These are phyloP conservation scores for Lachancea dasiensis DNA, from an alignment of 805 yeast genomes.

Conservation along the genomic window DNA sequence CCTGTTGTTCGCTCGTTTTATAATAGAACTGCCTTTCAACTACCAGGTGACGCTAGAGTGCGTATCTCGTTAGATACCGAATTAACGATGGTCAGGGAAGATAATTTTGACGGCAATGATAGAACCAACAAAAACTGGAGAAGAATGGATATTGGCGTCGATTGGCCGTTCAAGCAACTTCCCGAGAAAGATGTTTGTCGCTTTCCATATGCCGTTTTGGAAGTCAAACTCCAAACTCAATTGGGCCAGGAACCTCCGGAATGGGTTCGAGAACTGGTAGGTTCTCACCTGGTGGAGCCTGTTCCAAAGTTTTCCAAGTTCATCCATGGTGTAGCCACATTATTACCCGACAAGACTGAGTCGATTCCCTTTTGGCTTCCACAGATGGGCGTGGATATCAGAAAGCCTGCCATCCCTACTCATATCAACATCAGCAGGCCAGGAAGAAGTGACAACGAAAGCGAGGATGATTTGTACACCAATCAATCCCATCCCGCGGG, in stretches of 20 bases:
- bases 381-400: slow-evolving; percentile 92
- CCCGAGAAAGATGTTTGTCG: slow-evolving; percentile 81
- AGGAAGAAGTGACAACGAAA: slow-evolving; percentile 22
- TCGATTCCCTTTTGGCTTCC: slow-evolving; percentile 96
- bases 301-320: slow-evolving; percentile 97
- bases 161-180: slow-evolving; percentile 87
- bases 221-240: slow-evolving; percentile 95
- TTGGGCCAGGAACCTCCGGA: slow-evolving; percentile 98
- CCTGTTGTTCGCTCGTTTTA: slow-evolving; percentile 96
- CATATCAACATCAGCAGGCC: slow-evolving; percentile 42
- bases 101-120: slow-evolving; percentile 87
- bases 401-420: slow-evolving; percentile 60
- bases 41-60: slow-evolving; percentile 98
- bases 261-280: slow-evolving; percentile 91
- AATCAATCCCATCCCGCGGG: slow-evolving; percentile 41
- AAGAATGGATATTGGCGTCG: slow-evolving; percentile 96
- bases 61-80: slow-evolving; percentile 97
- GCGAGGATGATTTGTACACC: slow-evolving; percentile 29
- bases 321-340: slow-evolving; percentile 93
- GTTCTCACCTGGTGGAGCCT: slow-evolving; percentile 93
- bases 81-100: slow-evolving; percentile 95
- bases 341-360: slow-evolving; percentile 75
- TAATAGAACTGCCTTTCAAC: slow-evolving; percentile 97
- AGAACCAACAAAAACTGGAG: slow-evolving; percentile 95
- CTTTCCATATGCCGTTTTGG: slow-evolving; percentile 96